Conservation (phyloP, 805 yeast genomes). For the Yamadazyma laniorum region DNA sequence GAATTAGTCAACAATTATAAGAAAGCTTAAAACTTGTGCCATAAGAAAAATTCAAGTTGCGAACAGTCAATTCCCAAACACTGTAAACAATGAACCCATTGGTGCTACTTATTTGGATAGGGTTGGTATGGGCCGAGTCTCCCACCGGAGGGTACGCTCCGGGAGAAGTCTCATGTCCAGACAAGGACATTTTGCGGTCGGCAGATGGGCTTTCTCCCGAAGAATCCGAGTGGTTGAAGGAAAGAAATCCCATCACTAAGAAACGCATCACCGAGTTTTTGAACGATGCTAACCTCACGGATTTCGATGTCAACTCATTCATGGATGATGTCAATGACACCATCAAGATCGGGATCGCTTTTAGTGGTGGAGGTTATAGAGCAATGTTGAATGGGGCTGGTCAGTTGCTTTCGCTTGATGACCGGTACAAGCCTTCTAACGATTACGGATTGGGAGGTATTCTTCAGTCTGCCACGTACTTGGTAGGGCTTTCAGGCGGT, state of each 20-base stretch:
- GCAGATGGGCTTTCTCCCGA: conserved; percentile 46
- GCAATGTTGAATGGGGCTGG: conserved; percentile 90
- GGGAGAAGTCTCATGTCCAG: conserved; percentile 53
- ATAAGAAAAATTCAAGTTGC: too few relatives aligned
- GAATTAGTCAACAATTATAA: too few relatives aligned
- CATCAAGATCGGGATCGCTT: conserved; percentile 34
- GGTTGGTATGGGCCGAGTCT: not conserved
- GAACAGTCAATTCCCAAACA: too few relatives aligned
- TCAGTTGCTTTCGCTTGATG: conserved; percentile 74
- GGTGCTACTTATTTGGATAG: not conserved
- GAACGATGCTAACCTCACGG: conserved; percentile 43
- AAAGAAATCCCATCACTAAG: conserved; percentile 46
- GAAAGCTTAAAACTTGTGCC: too few relatives aligned
- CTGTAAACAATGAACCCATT: not conserved
- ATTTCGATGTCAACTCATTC: conserved; percentile 46
- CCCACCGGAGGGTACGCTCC: conserved; percentile 55
- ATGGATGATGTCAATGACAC: conserved; percentile 25
- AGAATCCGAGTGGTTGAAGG: conserved; percentile 54
- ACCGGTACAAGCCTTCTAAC: conserved; percentile 54
- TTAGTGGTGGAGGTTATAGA: conserved; percentile 73
- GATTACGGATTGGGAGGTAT: conserved; percentile 72
- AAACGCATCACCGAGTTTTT: conserved; percentile 47
- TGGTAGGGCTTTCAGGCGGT: conserved; percentile 69
- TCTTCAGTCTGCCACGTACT: conserved; percentile 66
- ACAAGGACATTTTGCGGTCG: conserved; percentile 37